phyloP scores from a whole-genome alignment of 192 early-diverging fungal species.

The Backusella psychrophila region DNA sequence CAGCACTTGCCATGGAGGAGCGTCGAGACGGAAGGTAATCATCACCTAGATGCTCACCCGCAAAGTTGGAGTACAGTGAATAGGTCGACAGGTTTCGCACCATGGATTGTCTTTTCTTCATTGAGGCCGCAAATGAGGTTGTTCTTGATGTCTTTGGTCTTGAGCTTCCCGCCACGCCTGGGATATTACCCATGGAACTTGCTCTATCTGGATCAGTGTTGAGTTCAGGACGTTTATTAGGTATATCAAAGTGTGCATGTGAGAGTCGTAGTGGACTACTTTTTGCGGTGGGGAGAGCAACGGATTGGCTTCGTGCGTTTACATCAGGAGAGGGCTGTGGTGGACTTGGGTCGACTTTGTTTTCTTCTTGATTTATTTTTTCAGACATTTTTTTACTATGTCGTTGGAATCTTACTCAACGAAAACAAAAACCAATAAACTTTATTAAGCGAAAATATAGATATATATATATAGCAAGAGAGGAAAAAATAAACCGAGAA shows the following conservation, averaged over 20 bases:
- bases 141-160: conserved; percentile 6
- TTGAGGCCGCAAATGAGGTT: conserved; percentile 10
- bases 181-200: not conserved
- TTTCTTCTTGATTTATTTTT: not conserved
- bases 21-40: not conserved
- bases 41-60: conserved; percentile 4
- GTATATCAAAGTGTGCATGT: not conserved
- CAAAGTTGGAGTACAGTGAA: conserved; percentile 20
- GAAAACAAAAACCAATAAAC: not conserved
- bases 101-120: not conserved
- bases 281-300: not conserved
- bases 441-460: not conserved
- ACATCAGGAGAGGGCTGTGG: not conserved
- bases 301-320: not conserved
- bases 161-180: not conserved
- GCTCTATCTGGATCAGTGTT: not conserved
- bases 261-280: not conserved
- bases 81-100: conserved; percentile 3
- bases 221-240: not conserved
- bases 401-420: not conserved
- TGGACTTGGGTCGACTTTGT: not conserved
- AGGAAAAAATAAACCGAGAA: not conserved
- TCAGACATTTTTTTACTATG: not conserved
- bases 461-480: not conserved
- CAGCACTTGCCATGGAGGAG: not conserved